Evolutionary conservation across 768 basidiomycete species (phyloP), one percentile per base, ranked within the genome.

Genomic region (Psilocybe cubensis): DNA sequence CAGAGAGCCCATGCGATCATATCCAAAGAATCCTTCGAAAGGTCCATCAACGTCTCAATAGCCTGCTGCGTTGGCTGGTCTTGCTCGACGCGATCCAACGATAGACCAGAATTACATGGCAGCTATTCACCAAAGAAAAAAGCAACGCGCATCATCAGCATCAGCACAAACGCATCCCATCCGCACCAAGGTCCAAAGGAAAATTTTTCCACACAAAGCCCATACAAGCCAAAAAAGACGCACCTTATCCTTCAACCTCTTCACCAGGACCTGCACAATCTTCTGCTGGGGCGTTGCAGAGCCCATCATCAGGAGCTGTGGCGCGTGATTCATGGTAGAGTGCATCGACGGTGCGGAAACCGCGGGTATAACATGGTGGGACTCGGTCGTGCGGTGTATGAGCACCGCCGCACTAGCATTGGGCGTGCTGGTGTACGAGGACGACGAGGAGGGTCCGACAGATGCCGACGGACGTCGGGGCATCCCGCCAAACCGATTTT

Each of bases 221-320:
- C n/a, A n/a, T n/a, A 47, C 51, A 24, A 53, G 40, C 38, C 59
- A n/a, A 54, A 14, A 28, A 25, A 29, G 3, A 64, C 77, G 38
- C 52, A 90, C 94, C 83, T 92, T 94, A 72, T 85, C 83, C 74
- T 87, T 89, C 67, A 96, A 74, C 66, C 93, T 81, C 65, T 84
- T 87, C 31, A 96, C 91, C 60, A 96, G 76, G 7, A 86, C 87
- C 61, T 87, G 83, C 29, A 95, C 86, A 52, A 92, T 84, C 78
- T 88, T 92, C 74, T 92, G 89, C 68, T 95, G 90, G 1, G 89
- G 87, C 1, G 84, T 84, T 7, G 81, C 76, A 31, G 76, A 70
- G 20, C 65, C 72, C 20, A 76, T 60, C 6, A 75, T 69, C 8
- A 70, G 68, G 20, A 74, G 64, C 31, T 68, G 69, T 31, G 71